A percentile compares a stretch with the other conserved stretches of the same genome.
Conservation (phyloP, 2,329 filamentous ascomycete genomes). For the Myriosclerotinia duriaeana region DNA sequence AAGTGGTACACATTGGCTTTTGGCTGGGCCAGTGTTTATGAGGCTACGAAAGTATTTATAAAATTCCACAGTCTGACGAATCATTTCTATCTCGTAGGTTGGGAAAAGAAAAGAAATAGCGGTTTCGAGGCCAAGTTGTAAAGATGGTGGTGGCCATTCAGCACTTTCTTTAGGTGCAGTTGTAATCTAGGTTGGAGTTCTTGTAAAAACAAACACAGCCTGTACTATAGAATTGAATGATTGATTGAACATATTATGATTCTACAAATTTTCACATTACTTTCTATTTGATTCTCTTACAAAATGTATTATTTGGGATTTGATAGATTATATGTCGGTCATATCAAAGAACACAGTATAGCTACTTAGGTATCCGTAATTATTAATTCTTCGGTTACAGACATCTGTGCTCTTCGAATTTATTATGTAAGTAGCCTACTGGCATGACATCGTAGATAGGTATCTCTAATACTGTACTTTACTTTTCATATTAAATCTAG, state of each 20-base stretch:
- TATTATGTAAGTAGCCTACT: not conserved
- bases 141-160: constrained; percentile 25
- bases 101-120: not conserved
- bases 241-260: not conserved
- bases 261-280: not conserved
- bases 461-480: too few relatives aligned
- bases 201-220: constrained; percentile 34
- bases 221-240: constrained; percentile 20
- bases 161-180: constrained; percentile 26
- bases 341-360: constrained; percentile 23
- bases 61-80: constrained; percentile 19
- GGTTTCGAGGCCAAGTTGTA: constrained; percentile 29
- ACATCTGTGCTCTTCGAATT: constrained; percentile 19
- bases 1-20: constrained; percentile 12
- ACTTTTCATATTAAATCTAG: constrained; percentile 1
- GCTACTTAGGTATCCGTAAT: constrained; percentile 16
- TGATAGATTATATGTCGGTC: not conserved
- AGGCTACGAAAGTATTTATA: constrained; percentile 10
- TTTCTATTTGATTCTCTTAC: not conserved
- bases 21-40: constrained; percentile 14
- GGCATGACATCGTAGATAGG: constrained; percentile 2
- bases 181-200: constrained; percentile 34
- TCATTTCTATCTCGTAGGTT: constrained; percentile 1
- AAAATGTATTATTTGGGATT: not conserved
- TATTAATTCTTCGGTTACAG: constrained; percentile 16